phyloP scores from a whole-genome alignment of 2,329 filamentous ascomycete genomes.

The Whalleya microplaca region DNA sequence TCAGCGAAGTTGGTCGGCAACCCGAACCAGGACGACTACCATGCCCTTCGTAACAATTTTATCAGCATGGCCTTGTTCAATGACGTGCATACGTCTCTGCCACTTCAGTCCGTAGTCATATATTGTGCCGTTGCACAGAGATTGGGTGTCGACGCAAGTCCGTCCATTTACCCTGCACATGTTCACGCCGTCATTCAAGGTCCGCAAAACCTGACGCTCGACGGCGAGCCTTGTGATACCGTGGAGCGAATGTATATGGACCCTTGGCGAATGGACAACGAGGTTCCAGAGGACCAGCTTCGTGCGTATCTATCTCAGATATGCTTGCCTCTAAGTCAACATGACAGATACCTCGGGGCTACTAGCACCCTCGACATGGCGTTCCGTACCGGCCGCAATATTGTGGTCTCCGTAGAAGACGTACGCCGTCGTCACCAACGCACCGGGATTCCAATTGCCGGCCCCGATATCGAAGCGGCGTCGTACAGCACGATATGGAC shows the following conservation, averaged over 20 bases:
- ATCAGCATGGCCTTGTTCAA: conserved; percentile 61
- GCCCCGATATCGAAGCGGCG: conserved; percentile 10
- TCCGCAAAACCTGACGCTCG: conserved; percentile 35
- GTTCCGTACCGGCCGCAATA: conserved; percentile 66
- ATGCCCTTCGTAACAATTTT: conserved; percentile 68
- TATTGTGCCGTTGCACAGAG: conserved; percentile 65
- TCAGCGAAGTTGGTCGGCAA: conserved; percentile 54
- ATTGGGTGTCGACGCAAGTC: conserved; percentile 62
- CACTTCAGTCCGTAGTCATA: conserved; percentile 67
- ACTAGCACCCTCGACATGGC: conserved; percentile 59
- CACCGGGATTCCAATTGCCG: background rate
- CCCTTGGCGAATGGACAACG: conserved; percentile 33
- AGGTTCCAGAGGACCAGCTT: conserved; percentile 10
- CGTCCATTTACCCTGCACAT: conserved; percentile 68
- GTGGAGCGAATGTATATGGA: conserved; percentile 61
- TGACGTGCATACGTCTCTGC: conserved; percentile 55
- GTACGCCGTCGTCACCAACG: conserved; percentile 12
- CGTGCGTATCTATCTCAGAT: conserved; percentile 4
- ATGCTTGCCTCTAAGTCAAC: background rate
- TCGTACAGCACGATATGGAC: conserved; percentile 22
- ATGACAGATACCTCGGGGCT: conserved; percentile 49
- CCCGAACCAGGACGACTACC: conserved; percentile 50
- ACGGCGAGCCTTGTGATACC: conserved; percentile 20
- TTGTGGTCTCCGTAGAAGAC: conserved; percentile 62
- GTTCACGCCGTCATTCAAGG: conserved; percentile 63